Evolutionary conservation across 2,329 filamentous ascomycete species (phyloP).

Genomic region (Colletotrichum cereale): DNA sequence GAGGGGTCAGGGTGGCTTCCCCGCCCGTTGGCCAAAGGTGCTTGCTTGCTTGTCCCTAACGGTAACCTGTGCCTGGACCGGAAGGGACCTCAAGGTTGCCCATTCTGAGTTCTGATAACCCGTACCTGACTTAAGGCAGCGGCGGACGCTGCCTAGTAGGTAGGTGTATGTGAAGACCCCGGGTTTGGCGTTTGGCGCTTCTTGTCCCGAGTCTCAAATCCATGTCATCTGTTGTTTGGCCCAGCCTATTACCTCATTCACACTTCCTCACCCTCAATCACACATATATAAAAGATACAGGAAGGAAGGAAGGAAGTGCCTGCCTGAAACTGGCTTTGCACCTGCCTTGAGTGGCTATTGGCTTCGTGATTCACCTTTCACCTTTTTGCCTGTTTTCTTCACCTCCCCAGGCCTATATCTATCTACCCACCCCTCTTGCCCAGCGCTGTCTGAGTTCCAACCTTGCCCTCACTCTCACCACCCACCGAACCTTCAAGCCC

Average conservation of each 20-base stretch:
- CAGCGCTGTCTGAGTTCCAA: background rate
- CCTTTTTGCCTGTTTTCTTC: constrained; percentile 15
- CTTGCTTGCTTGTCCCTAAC: background rate
- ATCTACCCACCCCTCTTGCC: constrained; percentile 9
- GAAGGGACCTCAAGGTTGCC: background rate
- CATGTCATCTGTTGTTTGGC: constrained; percentile 1
- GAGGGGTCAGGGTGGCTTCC: constrained; percentile 1
- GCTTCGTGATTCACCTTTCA: constrained; percentile 20
- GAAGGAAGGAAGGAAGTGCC: background rate
- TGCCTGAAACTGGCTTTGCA: constrained; percentile 9
- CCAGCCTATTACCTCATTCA: background rate
- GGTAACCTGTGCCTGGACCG: background rate
- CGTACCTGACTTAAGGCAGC: background rate
- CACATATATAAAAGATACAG: background rate
- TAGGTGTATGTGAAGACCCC: constrained; percentile 5
- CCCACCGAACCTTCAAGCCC: background rate
- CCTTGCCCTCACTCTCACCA: background rate
- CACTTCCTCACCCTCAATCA: background rate
- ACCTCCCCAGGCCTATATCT: constrained; percentile 16
- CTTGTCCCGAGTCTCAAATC: background rate
- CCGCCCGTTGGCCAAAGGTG: constrained; percentile 8
- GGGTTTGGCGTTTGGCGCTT: constrained; percentile 5
- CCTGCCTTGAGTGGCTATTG: constrained; percentile 21
- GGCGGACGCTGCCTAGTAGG: background rate
- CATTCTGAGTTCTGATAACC: background rate